phyloP scores from a whole-genome alignment of 306 rosid genomes.

The Biancaea sappan region DNA sequence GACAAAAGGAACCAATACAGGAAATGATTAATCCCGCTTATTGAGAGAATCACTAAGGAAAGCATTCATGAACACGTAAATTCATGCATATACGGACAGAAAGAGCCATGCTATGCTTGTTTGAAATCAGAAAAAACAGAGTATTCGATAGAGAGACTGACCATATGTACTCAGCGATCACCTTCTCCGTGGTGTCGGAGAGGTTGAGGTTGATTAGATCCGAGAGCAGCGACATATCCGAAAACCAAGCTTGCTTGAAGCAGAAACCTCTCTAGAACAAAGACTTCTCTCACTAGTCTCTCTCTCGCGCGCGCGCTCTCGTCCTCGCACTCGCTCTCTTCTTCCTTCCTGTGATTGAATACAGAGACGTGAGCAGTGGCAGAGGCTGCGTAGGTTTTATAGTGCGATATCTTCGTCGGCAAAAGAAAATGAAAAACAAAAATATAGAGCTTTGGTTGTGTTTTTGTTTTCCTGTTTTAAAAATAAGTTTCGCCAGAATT shows the following conservation, averaged over 20 bases:
- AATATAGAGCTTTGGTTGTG: too few relatives aligned
- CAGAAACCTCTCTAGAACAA: neutral
- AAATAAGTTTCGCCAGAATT: too few relatives aligned
- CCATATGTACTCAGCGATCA: conserved; percentile 78
- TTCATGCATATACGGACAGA: neutral
- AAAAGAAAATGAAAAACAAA: neutral
- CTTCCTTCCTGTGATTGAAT: conserved; percentile 1
- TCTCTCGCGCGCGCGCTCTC: too few relatives aligned
- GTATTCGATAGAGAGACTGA: conserved; percentile 14
- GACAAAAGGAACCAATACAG: neutral
- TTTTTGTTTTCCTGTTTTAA: too few relatives aligned
- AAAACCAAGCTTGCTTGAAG: neutral
- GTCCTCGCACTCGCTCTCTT: neutral
- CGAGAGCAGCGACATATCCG: conserved; percentile 55
- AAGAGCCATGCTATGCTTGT: neutral
- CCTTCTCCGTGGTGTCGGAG: conserved; percentile 53
- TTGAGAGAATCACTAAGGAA: neutral
- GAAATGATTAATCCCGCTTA: conserved; percentile 25
- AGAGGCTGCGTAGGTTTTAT: conserved; percentile 31
- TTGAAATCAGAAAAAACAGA: neutral
- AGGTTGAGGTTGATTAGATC: conserved; percentile 66
- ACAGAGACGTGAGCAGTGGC: neutral
- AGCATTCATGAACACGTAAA: neutral
- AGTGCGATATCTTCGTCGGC: neutral
- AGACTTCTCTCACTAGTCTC: neutral